phyloP scores from a whole-genome alignment of 2,329 filamentous ascomycete genomes.

The Chaetomium strumarium region DNA sequence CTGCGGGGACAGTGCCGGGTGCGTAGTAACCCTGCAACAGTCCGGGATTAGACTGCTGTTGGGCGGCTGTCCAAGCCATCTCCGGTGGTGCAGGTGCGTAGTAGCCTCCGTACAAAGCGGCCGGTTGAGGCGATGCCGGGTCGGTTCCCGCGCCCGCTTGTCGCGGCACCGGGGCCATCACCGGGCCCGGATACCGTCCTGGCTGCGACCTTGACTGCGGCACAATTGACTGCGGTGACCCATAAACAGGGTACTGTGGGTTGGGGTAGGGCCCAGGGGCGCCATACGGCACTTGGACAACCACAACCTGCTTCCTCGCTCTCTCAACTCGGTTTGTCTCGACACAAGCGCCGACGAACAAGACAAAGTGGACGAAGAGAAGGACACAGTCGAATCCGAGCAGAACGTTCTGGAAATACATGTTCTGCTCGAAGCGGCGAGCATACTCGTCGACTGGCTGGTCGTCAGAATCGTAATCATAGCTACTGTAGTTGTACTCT shows the following conservation, averaged over 20 bases:
- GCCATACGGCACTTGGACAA: conserved; percentile 8
- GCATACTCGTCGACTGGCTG: background rate
- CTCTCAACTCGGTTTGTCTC: conserved; percentile 32
- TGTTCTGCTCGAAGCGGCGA: background rate
- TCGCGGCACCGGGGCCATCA: background rate
- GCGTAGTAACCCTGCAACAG: conserved; percentile 10
- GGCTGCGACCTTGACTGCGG: background rate
- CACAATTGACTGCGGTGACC: background rate
- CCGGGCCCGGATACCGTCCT: background rate
- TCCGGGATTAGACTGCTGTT: background rate
- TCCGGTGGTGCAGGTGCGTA: conserved; percentile 13
- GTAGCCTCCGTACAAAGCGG: conserved; percentile 14
- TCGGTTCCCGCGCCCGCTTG: background rate
- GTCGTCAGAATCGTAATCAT: conserved; percentile 17
- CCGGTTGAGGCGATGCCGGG: conserved; percentile 1
- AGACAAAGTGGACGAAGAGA: conserved; percentile 30
- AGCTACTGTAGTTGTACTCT: too few species aligned
- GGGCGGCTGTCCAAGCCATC: background rate
- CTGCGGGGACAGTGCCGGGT: background rate
- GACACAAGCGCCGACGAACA: conserved; percentile 38
- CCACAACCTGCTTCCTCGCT: conserved; percentile 1
- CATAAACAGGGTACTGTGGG: background rate
- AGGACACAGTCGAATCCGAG: conserved; percentile 19
- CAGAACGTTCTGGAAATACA: conserved; percentile 18
- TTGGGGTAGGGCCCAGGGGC: background rate